Evolutionary conservation across 352 stramenopile species (phyloP).

Genomic region (Hyphochytrium catenoides): DNA sequence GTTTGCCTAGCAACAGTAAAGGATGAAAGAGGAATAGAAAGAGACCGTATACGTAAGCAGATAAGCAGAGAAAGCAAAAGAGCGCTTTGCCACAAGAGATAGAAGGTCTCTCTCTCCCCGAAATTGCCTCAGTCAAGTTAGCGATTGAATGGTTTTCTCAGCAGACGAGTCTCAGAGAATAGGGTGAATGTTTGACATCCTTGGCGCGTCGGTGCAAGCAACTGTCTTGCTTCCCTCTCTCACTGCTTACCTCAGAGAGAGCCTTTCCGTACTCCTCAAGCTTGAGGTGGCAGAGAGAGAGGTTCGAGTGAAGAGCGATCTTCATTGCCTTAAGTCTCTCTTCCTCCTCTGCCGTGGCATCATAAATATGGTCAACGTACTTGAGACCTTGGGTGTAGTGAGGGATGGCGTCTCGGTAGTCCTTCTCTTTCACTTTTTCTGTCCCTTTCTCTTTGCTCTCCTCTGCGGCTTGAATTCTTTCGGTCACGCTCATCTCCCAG

Average conservation of each 20-base stretch:
- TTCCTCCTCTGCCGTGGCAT: conserved; percentile 56
- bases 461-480: conserved; percentile 56
- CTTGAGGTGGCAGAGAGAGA: conserved; percentile 85
- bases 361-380: conserved; percentile 64
- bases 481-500: conserved; percentile 63
- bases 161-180: no score
- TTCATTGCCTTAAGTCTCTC: conserved; percentile 55
- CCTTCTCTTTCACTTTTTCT: conserved; percentile 68
- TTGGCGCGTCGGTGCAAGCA: no score
- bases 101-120: no score
- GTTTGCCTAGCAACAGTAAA: conserved; percentile 22
- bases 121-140: no score
- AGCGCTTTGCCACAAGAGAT: background rate
- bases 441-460: conserved; percentile 72
- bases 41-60: no score
- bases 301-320: conserved; percentile 73
- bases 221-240: no score
- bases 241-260: no score
- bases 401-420: conserved; percentile 56
- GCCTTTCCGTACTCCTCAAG: conserved; percentile 60
- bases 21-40: no score
- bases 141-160: no score
- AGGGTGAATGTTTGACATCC: no score
- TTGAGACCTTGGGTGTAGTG: conserved; percentile 47
- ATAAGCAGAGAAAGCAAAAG: no score